Base-by-base conservation (phyloP, 2,329 filamentous ascomycete genomes). In the Fusarium virguliforme region DNA sequence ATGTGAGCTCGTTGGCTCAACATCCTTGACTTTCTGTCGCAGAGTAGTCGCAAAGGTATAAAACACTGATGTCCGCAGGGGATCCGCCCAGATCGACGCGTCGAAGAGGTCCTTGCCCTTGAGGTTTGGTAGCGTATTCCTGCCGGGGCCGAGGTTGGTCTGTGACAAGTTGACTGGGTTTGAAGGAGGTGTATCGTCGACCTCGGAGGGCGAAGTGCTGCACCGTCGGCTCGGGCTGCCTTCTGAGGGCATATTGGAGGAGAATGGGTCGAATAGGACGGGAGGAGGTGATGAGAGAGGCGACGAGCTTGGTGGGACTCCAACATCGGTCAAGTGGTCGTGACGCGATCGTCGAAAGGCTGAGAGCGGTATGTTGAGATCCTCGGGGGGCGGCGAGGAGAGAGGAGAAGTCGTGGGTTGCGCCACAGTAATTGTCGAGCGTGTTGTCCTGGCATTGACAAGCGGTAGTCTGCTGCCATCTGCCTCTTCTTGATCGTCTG, bases 41-140 rank as follows among this genome's bases (percentile, higher is more conserved):
- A 93, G 80, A 0, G 88, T 90, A 0, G 91, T 91, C 37, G 91
- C 89, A 74, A 94, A 94, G 10, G 88, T 91, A 75, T 93, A 93
- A 69, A 93, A 93, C 9, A 92, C 88, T 0, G 90, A 90, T 0
- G 91, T 93, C 50, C 89, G 88, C 15, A 89, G 79, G 0, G 90
- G 89, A 74, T 92, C 90, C 0, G 89, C 83, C 89, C 91, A 94
- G 62, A 93, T 89, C 30, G 89, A 89, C 15, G 87, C 87, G 78
- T 93, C 91, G 72, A 94, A 94, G 3, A 94, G 81, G 74, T 94
- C 91, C 61, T 89, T 87, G 3, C 91, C 91, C 76, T 92, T 92
- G 78, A 93, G 87, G 51, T 90, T 89, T 2, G 88, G 88, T 1
- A 91, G 77, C 1, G 78, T 78, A 38, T 75, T 79, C 66, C 68